phyloP scores from a whole-genome alignment of 2,329 filamentous ascomycete genomes.

The Verticillium longisporum region DNA sequence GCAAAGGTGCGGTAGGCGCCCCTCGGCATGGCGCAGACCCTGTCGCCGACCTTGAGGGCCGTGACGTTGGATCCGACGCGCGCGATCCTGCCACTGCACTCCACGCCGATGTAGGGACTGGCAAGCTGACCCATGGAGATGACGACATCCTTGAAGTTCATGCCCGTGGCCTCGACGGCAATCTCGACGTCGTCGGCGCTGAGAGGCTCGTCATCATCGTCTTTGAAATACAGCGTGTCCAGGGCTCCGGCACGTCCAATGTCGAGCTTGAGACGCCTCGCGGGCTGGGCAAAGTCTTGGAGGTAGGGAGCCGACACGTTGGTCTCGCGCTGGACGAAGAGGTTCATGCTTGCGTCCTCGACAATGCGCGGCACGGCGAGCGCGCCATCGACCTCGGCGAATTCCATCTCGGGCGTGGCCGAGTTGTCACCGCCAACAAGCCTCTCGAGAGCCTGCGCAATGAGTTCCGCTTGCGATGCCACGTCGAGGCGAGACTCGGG shows the following conservation, averaged over 20 bases:
- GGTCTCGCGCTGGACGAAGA: conserved; percentile 9
- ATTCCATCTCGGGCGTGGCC: background rate
- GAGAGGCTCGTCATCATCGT: conserved; percentile 1
- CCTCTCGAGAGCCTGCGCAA: background rate
- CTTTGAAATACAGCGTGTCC: conserved; percentile 1
- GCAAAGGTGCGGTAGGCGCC: background rate
- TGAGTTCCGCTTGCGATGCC: background rate
- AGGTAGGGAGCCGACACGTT: conserved; percentile 12
- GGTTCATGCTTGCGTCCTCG: conserved; percentile 12
- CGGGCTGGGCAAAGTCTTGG: conserved; percentile 6
- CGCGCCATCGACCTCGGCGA: background rate
- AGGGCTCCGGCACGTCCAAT: background rate
- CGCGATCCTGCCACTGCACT: conserved; percentile 17
- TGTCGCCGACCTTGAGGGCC: conserved; percentile 9
- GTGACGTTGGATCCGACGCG: conserved; percentile 18
- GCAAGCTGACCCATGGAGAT: conserved; percentile 17
- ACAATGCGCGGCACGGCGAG: conserved; percentile 8
- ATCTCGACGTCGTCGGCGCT: conserved; percentile 14
- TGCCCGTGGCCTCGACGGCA: conserved; percentile 15
- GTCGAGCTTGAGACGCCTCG: conserved; percentile 8
- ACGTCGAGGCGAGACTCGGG: background rate
- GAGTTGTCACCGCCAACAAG: background rate
- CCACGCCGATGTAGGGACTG: background rate
- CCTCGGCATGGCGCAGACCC: conserved; percentile 4
- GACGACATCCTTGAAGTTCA: conserved; percentile 6